Evolutionary conservation across 148 eudicot genomes (phyloP), one percentile per base, ranked within the genome.

Genomic region (Cornus controversa): DNA sequence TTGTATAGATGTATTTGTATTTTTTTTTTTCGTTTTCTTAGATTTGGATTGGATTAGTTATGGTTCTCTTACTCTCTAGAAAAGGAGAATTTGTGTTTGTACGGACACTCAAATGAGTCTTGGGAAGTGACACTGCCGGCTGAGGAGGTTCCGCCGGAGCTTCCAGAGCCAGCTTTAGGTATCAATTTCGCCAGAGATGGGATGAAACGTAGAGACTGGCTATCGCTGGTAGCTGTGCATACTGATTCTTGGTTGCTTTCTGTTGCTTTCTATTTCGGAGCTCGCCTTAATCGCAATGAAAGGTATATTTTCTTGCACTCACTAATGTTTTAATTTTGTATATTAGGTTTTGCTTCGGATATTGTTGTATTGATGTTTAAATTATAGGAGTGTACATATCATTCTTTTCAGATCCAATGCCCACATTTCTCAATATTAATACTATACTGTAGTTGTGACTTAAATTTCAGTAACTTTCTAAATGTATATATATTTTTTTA

Each of bases 161-260:
- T 85, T 45, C 87, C 87, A 0, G 87, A 85, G 60, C 87, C 87
- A 20, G 87, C 85, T 6, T 75, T 85, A 34, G 87, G 87, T 27
- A 85, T 85, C 67, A 85, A 85, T 70, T 85, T 85, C 66, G 87
- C 87, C 11, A 79, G 87, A 75, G 87, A 85, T 77, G 87, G 87
- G 24, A 85, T 85, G 87, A 60, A 76, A 65, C 76, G 78, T 4
- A 72, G 78, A 40, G 87, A 85, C 26, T 85, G 87, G 87, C 70
- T 85, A 22, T 82, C 87, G 9, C 53, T 85, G 70, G 82, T 85
- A 37, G 85, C 87, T 69, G 83, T 82, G 50, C 87, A 85, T 47
- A 85, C 80, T 50, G 87, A 85, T 73, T 75, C 80, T 45, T 85
- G 87, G 87, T 69, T 85, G 79, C 78, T 85, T 24, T 69, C 87